A percentile compares a stretch with the other conserved stretches of the same genome.
Evolutionary conservation across 164 flowering plant species (phyloP).

Genomic region (Berberis vulgaris): DNA sequence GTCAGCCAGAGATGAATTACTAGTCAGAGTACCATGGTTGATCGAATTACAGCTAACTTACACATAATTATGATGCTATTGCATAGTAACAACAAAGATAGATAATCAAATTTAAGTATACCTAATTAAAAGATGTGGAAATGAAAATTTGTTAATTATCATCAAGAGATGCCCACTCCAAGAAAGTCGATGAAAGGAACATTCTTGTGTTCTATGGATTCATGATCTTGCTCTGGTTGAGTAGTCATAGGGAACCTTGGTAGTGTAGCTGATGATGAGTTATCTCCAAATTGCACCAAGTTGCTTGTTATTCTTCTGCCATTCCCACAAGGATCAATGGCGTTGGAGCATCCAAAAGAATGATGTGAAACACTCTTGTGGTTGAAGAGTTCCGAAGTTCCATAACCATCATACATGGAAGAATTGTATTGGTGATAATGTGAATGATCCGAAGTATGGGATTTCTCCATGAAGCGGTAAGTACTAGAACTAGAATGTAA

Average conservation of each 20-base stretch:
- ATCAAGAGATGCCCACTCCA: conserved; percentile 57
- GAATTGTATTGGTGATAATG: conserved; percentile 13
- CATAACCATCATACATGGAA: conserved; percentile 15
- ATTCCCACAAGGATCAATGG: conserved; percentile 9
- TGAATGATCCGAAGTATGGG: conserved; percentile 13
- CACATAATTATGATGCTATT: too few relatives aligned
- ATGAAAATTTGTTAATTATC: too few relatives aligned
- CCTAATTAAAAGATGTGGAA: too few relatives aligned
- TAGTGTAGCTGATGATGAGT: conserved; percentile 4
- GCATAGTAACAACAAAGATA: too few relatives aligned
- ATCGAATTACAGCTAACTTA: too few relatives aligned
- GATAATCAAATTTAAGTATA: too few relatives aligned
- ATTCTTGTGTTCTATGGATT: conserved; percentile 25
- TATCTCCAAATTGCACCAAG: conserved; percentile 15
- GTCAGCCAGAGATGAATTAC: too few relatives aligned
- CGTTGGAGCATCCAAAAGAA: conserved; percentile 16
- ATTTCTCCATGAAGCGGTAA: conserved; percentile 16
- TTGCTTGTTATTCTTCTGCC: conserved; percentile 15
- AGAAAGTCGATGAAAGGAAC: conserved; percentile 75
- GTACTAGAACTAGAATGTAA: conserved; percentile 11
- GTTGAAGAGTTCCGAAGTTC: conserved; percentile 10
- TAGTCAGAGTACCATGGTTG: too few relatives aligned
- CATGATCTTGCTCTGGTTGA: conserved; percentile 25
- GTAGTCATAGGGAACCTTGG: conserved; percentile 11
- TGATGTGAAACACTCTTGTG: conserved; percentile 18